Base-by-base conservation (phyloP, 2,329 filamentous ascomycete species). In the Fusarium sp. region DNA sequence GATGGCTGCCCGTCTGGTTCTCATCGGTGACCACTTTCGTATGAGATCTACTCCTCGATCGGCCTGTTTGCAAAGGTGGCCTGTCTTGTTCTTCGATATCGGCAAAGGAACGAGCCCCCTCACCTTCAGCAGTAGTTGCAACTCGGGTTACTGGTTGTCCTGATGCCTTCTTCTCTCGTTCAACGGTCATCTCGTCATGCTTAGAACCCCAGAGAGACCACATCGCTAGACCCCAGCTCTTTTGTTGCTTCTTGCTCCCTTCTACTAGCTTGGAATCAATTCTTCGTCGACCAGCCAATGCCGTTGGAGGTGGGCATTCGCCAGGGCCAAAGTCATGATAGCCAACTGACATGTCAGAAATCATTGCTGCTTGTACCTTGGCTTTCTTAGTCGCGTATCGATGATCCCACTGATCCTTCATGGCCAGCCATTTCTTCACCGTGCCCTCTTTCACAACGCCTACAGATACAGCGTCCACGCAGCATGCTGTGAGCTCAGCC, bases 131-230 rank as follows among this genome's bases (percentile, higher is more conserved):
- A 3, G 75, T 77, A 7, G 79, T 81, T 2, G 82, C 81, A 45
- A 76, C 71, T 27, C 75, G 71, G 2, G 70, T 61, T 20, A 76
- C 76, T 3, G 77, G 74, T 27, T 78, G 74, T 61, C 81, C 79
- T 4, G 85, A 83, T 1, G 85, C 85, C 68, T 85, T 84, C 55
- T 86, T 79, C 77, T 90, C 88, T 6, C 88, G 83, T 49, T 84
- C 82, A 6, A 97, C 85, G 0, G 92, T 92, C 67, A 86, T 86
- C 79, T 95, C 88, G 77, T 98, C 96, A 76, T 98, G 94, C 77
- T 92, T 97, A 47, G 91, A 95, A 16, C 93, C 94, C 92, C 94
- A 97, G 2, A 91, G 84, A 52, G 90, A 92, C 95, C 95, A 98
- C 70, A 98, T 82, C 4, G 90, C 89, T 79, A 98, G 84, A 10